A percentile compares a stretch with the other conserved stretches of the same genome.
Conservation (phyloP, 2,329 filamentous ascomycete species). For the Cadophora gregata region DNA sequence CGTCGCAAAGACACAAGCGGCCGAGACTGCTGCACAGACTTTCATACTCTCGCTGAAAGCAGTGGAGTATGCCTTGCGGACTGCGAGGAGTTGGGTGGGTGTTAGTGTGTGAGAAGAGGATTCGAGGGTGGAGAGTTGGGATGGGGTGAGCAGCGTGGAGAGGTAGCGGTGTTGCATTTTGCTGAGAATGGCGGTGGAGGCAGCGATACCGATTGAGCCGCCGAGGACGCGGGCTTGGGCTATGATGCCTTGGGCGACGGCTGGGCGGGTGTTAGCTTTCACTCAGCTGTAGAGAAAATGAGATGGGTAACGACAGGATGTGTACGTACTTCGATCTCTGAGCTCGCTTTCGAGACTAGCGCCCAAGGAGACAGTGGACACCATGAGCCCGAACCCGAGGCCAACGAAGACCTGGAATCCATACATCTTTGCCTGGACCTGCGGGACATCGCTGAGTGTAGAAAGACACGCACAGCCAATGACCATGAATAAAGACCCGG, state of each 20-base stretch:
- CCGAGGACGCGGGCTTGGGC: constrained; percentile 66
- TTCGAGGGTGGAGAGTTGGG: constrained; percentile 26
- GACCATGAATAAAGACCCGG: constrained; percentile 57
- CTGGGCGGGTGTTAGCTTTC: constrained; percentile 34
- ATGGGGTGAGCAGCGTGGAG: constrained; percentile 14
- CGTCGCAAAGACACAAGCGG: constrained; percentile 28
- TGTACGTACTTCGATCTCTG: constrained; percentile 43
- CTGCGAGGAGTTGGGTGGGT: constrained; percentile 25
- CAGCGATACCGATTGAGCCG: constrained; percentile 62
- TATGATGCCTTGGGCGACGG: constrained; percentile 64
- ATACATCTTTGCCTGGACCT: constrained; percentile 45
- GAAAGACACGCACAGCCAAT: constrained; percentile 59
- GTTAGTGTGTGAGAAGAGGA: constrained; percentile 20
- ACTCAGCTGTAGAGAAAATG: not conserved
- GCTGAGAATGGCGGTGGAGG: constrained; percentile 62
- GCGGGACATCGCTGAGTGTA: constrained; percentile 35
- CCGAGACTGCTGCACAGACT: constrained; percentile 33
- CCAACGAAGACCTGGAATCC: constrained; percentile 63
- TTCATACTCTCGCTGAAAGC: constrained; percentile 36
- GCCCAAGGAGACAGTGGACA: constrained; percentile 51
- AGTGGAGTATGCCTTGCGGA: constrained; percentile 34
- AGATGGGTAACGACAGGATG: no score
- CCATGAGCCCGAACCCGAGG: constrained; percentile 59
- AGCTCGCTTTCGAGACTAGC: constrained; percentile 58
- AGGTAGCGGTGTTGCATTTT: constrained; percentile 26